Conservation (phyloP, 306 rosid species). For the Quercus berberidifolia region DNA sequence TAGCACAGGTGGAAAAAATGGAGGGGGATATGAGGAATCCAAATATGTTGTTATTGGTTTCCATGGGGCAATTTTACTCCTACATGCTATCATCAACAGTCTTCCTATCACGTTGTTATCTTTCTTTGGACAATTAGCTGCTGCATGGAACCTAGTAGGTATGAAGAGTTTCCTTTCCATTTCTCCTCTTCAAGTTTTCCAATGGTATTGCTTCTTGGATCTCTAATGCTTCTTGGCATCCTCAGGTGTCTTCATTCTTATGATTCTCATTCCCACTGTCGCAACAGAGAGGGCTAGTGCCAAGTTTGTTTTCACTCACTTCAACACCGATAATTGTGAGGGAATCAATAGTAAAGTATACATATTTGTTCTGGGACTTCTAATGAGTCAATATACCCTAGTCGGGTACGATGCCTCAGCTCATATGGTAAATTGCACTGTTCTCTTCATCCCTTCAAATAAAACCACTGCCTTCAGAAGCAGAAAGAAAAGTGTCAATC, state of each 20-base stretch:
- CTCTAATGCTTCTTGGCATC: conserved; percentile 15
- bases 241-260: conserved; percentile 86
- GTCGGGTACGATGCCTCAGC: conserved; percentile 96
- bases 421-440: conserved; percentile 66
- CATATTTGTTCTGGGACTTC: conserved; percentile 86
- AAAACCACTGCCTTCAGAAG: not conserved
- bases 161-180: conserved; percentile 13
- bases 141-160: conserved; percentile 89
- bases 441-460: conserved; percentile 1
- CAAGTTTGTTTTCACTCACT: conserved; percentile 84
- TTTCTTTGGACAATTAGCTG: conserved; percentile 85
- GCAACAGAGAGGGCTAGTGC: conserved; percentile 80
- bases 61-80: conserved; percentile 70
- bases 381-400: conserved; percentile 91
- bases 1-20: conserved; percentile 80
- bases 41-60: conserved; percentile 68
- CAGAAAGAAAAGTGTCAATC: conserved; percentile 1
- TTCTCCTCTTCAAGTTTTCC: not conserved
- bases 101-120: conserved; percentile 77
- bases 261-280: conserved; percentile 71
- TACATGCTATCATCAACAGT: conserved; percentile 79
- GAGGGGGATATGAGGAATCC: conserved; percentile 72
- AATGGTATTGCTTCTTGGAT: conserved; percentile 3
- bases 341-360: conserved; percentile 65
- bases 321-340: conserved; percentile 72